Evolutionary conservation across 2,329 filamentous ascomycete species (phyloP).

Genomic region (Aspergillus intermedius): DNA sequence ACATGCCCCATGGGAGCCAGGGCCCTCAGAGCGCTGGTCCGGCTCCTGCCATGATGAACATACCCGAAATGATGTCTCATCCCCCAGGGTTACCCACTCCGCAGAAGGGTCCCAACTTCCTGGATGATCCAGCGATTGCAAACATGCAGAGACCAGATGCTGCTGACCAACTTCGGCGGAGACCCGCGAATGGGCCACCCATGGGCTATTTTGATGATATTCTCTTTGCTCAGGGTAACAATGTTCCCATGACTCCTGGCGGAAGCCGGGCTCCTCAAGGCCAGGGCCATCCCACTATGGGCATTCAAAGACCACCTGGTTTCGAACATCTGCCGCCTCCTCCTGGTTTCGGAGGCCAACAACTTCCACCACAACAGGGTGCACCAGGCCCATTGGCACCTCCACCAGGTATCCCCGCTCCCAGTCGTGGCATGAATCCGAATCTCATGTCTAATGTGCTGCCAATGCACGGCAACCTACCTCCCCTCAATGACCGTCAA

Average conservation of each 20-base stretch:
- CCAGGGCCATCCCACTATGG: slow-evolving; percentile 29
- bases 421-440: slow-evolving; percentile 32
- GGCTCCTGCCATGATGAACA: slow-evolving; percentile 28
- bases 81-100: slow-evolving; percentile 27
- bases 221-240: slow-evolving; percentile 28
- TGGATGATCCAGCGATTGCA: slow-evolving; percentile 40
- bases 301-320: slow-evolving; percentile 39
- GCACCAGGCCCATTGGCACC: slow-evolving; percentile 29
- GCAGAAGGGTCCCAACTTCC: slow-evolving; percentile 32
- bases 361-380: slow-evolving; percentile 30
- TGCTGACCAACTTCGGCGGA: slow-evolving; percentile 29
- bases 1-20: slow-evolving; percentile 19
- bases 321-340: slow-evolving; percentile 38
- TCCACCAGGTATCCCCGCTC: slow-evolving; percentile 34
- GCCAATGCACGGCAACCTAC: slow-evolving; percentile 29
- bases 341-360: slow-evolving; percentile 33
- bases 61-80: slow-evolving; percentile 30
- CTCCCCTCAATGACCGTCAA: slow-evolving; percentile 31
- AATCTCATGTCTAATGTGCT: slow-evolving; percentile 32
- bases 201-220: slow-evolving; percentile 38
- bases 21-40: slow-evolving; percentile 23
- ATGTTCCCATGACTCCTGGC: slow-evolving; percentile 30
- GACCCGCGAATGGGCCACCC: slow-evolving; percentile 32
- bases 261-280: slow-evolving; percentile 28
- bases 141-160: slow-evolving; percentile 35